phyloP scores from a whole-genome alignment of 352 stramenopile species.

The Phytophthora fragariaefolia region DNA sequence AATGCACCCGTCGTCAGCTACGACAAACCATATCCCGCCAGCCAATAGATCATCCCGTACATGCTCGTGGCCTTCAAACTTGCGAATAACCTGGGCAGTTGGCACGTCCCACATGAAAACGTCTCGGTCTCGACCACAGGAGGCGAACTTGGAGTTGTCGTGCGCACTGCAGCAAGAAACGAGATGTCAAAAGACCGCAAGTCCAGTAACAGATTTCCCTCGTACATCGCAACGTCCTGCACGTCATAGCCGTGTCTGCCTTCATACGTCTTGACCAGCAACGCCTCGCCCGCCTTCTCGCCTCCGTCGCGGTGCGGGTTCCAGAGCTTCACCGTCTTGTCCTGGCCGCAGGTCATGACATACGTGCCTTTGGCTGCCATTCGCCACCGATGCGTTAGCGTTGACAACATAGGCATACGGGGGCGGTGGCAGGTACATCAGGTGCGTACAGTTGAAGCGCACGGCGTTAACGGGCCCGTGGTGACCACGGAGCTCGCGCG shows the following conservation, averaged over 20 bases:
- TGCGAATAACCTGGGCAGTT: slow-evolving; percentile 86
- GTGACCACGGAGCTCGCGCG: slow-evolving; percentile 71
- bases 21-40: neutral
- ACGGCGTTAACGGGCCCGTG: slow-evolving; percentile 76
- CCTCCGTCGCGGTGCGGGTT: slow-evolving; percentile 84
- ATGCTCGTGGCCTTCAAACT: slow-evolving; percentile 88
- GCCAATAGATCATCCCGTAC: slow-evolving; percentile 32
- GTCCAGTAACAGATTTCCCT: too few relatives aligned
- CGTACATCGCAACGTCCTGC: slow-evolving; percentile 89
- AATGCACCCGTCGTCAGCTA: neutral
- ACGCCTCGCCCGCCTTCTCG: slow-evolving; percentile 60
- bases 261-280: slow-evolving; percentile 89
- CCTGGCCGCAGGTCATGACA: slow-evolving; percentile 89
- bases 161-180: slow-evolving; percentile 50
- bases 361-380: slow-evolving; percentile 85
- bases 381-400: neutral
- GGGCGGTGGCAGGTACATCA: neutral
- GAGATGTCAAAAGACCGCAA: neutral
- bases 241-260: slow-evolving; percentile 90
- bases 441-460: slow-evolving; percentile 76
- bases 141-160: slow-evolving; percentile 90
- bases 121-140: slow-evolving; percentile 85
- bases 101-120: slow-evolving; percentile 92
- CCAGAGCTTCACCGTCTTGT: slow-evolving; percentile 88
- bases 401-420: neutral